Evolutionary conservation across 768 basidiomycete genomes (phyloP), one percentile per base, ranked within the genome.

Genomic region (Floccularia luteovirens): DNA sequence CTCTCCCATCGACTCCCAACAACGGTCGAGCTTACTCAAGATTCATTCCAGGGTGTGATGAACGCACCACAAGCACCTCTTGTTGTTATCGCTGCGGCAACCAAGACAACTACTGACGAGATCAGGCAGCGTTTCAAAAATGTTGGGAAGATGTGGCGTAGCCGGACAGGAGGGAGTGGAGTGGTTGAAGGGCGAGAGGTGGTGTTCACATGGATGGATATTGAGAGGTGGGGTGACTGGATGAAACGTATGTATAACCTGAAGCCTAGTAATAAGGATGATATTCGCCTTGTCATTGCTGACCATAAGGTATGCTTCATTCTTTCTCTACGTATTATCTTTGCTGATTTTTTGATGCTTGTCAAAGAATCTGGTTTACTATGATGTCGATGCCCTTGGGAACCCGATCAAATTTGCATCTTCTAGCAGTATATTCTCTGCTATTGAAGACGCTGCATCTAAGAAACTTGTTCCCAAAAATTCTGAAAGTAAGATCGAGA

Each of bases 191-290:
- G 61, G 31, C 60, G 71, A 24, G 72, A 78, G 31, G 82, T 94
- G 0, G 75, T 92, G 36, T 96, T 92, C 60, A 72, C 82, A 6
- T 91, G 84, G 82, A 91, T 96, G 77, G 90, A 99, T 53, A 75
- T 67, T 2, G 79, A 77, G 19, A 74, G 70, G 58, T 97, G 94
- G 92, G 70, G 60, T 19, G 79, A 74, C 37, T 97, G 92, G 92
- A 65, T 94, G 63, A 90, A 88, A 69, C 81, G 79, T 49, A 90
- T 90, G 79, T 98, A 97, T 62, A 82, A 82, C 21, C 64, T 91
- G 49, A 64, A 51, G 5, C 46, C 50, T 13, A 46, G 45, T 11
- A 38, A 41, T 3, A 49, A 49, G 20, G 67, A 67, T 25, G 66
- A 66, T 43, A 59, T 70, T 1, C 56, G 52, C 8, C 67, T 90